Percentiles rank a stretch among this genome's conserved stretches.
Conservation (phyloP, 2,329 filamentous ascomycete species). For the Verticillium nubilum region DNA sequence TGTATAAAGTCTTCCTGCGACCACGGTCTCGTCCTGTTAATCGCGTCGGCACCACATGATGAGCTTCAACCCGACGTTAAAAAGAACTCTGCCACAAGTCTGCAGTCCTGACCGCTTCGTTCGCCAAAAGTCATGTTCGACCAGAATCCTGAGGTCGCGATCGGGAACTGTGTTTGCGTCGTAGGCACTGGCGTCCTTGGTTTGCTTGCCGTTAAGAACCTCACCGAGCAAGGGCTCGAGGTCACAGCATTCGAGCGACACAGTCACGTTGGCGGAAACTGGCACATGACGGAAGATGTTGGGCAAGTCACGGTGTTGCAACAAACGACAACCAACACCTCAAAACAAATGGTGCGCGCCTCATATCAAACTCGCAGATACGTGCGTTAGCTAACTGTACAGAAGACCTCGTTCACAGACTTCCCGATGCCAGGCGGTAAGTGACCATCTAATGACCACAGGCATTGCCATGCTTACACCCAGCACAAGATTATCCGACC, state of each 20-base stretch:
- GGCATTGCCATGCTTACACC: background rate
- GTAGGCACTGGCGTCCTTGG: constrained; percentile 13
- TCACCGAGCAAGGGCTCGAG: constrained; percentile 10
- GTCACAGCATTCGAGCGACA: constrained; percentile 9
- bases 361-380: background rate
- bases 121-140: too few species aligned
- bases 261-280: constrained; percentile 9
- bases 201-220: constrained; percentile 10
- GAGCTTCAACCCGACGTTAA: too few species aligned
- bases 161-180: constrained; percentile 19
- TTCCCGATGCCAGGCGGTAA: constrained; percentile 31
- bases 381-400: background rate
- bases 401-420: constrained; percentile 6
- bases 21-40: too few species aligned
- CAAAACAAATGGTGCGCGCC: constrained; percentile 4
- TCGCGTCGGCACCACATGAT: too few species aligned
- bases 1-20: too few species aligned
- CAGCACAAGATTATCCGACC: constrained; percentile 18
- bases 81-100: too few species aligned
- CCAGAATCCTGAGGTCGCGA: background rate
- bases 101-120: too few species aligned
- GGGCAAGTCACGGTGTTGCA: constrained; percentile 5
- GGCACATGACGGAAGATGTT: constrained; percentile 4
- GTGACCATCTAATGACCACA: constrained; percentile 7
- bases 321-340: constrained; percentile 10